phyloP scores from a whole-genome alignment of 371 early-diverging fungal species.

The Syncephalastrum monosporum region DNA sequence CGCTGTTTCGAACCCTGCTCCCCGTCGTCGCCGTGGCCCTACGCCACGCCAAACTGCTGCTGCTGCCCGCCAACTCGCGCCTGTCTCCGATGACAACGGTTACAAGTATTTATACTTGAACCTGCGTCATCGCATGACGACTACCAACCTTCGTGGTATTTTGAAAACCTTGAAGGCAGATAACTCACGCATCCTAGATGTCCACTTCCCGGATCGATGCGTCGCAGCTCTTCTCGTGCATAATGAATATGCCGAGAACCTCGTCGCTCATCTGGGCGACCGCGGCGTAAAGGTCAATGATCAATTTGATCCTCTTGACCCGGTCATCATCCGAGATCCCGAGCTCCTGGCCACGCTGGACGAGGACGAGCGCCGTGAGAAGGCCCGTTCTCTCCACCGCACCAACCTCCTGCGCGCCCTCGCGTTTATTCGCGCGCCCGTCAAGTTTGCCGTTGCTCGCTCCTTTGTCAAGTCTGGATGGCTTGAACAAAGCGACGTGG shows the following conservation, averaged over 20 bases:
- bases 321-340: constrained; percentile 6
- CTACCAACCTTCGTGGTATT: neutral
- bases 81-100: neutral
- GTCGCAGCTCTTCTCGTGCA: constrained; percentile 7
- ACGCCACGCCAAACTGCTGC: neutral
- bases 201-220: constrained; percentile 7
- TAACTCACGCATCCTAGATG: neutral
- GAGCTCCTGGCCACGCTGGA: neutral
- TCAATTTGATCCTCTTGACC: constrained; percentile 11
- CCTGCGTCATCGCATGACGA: neutral
- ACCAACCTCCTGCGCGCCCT: constrained; percentile 1
- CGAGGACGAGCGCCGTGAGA: neutral
- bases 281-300: neutral
- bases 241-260: constrained; percentile 6
- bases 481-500: neutral
- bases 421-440: constrained; percentile 5
- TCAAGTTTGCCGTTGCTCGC: constrained; percentile 7
- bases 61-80: neutral
- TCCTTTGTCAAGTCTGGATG: constrained; percentile 1
- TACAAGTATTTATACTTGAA: neutral
- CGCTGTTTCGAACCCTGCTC: no score
- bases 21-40: no score
- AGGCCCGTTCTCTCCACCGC: constrained; percentile 2
- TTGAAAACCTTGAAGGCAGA: neutral
- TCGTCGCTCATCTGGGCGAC: neutral